phyloP scores from a whole-genome alignment of 2,329 filamentous ascomycete species.

The Xylariaceae sp. region DNA sequence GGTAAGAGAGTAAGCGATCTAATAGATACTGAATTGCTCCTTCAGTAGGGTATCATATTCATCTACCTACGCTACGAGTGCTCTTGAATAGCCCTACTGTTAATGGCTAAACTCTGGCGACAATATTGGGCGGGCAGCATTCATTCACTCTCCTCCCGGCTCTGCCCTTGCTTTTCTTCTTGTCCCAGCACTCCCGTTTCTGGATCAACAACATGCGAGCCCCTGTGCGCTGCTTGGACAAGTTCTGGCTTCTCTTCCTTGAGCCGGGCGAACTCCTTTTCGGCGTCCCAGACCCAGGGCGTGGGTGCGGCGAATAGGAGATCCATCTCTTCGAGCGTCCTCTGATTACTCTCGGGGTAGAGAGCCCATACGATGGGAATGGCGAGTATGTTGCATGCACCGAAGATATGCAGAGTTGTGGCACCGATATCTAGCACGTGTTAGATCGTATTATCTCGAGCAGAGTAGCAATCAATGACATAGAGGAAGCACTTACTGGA shows the following conservation, averaged over 20 bases:
- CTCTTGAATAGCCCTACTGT: neutral
- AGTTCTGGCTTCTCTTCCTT: conserved; percentile 61
- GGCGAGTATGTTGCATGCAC: conserved; percentile 64
- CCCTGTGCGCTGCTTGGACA: conserved; percentile 40
- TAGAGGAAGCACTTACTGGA: conserved; percentile 32
- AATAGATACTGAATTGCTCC: no score
- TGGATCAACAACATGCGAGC: conserved; percentile 32
- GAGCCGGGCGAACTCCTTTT: conserved; percentile 63
- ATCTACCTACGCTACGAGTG: neutral
- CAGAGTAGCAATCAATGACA: conserved; percentile 21
- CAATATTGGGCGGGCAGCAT: conserved; percentile 1
- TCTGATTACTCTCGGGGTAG: conserved; percentile 74
- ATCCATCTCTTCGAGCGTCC: conserved; percentile 76
- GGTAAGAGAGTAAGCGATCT: no score
- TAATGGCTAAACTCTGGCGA: neutral
- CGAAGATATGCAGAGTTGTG: conserved; percentile 76
- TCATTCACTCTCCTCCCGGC: conserved; percentile 18
- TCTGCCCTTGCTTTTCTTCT: neutral
- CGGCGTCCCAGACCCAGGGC: conserved; percentile 72
- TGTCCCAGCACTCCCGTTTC: conserved; percentile 27
- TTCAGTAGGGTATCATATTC: no score
- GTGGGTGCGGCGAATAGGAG: conserved; percentile 68
- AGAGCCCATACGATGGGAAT: conserved; percentile 74
- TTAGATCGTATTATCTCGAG: conserved; percentile 8
- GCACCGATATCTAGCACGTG: conserved; percentile 55